These are phyloP conservation scores for Nothophaeocryptopus gaeumannii DNA, from an alignment of 2,329 filamentous ascomycete species.

Conservation along the genomic window DNA sequence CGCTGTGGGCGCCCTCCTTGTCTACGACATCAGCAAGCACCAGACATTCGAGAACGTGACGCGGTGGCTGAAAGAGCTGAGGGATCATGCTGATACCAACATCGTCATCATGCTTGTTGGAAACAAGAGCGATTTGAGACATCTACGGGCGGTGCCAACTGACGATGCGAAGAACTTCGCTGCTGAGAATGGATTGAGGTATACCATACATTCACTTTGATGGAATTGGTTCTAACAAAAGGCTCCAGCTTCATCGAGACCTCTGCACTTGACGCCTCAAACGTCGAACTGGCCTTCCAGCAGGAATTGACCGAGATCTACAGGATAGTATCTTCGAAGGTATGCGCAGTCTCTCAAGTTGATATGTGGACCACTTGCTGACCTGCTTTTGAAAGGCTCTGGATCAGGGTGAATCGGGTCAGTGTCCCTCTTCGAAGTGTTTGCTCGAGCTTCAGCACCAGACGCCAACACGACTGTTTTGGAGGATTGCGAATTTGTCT, in stretches of 20 bases:
- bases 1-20: slow-evolving; percentile 92
- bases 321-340: slow-evolving; percentile 97
- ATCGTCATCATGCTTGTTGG: slow-evolving; percentile 99
- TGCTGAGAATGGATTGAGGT: slow-evolving; percentile 55
- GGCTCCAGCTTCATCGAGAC: slow-evolving; percentile 95
- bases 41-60: slow-evolving; percentile 55
- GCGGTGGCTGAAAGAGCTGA: slow-evolving; percentile 96
- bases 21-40: slow-evolving; percentile 61
- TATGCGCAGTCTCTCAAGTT: slow-evolving; percentile 65
- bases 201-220: slow-evolving; percentile 5
- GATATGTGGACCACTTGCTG: slow-evolving; percentile 36
- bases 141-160: slow-evolving; percentile 92
- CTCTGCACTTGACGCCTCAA: slow-evolving; percentile 96
- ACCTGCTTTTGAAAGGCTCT: too few relatives aligned
- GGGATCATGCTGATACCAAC: slow-evolving; percentile 97
- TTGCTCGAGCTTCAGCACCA: too few relatives aligned
- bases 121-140: slow-evolving; percentile 99
- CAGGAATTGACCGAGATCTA: slow-evolving; percentile 99
- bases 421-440: too few relatives aligned
- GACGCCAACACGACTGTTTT: too few relatives aligned
- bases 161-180: slow-evolving; percentile 98
- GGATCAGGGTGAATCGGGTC: slow-evolving; percentile 50
- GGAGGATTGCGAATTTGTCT: too few relatives aligned
- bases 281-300: slow-evolving; percentile 77
- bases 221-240: background rate